Base-by-base conservation (phyloP, 805 yeast genomes). In the Torulaspora quercuum region DNA sequence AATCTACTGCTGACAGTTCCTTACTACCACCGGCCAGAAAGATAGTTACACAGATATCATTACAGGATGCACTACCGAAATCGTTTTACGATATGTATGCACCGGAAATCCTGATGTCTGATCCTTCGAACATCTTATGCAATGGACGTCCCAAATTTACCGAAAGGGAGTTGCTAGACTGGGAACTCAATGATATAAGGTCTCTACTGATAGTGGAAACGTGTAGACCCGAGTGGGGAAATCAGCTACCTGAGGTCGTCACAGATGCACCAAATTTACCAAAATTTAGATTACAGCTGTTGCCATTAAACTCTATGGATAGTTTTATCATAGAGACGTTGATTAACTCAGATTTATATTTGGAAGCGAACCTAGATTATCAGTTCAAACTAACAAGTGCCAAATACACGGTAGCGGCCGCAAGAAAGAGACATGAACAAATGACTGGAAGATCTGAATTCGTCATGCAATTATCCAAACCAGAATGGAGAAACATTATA, bases 401-500 rank as follows among this genome's bases (percentile, higher is more conserved):
- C 0, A 64, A 62, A 42, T 78, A 73, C 53, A 78, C 84, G 2
- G 75, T 82, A 6, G 63, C 67, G 35, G 69, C 78, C 9, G 82
- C 82, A 4, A 64, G 80, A 46, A 49, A 63, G 35, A 60, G 81
- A 43, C 78, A 75, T 46, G 67, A 64, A 29, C 50, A 52, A 33
- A 46, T 52, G 14, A 51, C 43, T 7, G 57, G 55, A 3, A 14
- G 15, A 9, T 33, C 49, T 33, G 60, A 55, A 20, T 45, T 49
- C 11, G 44, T 59, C 11, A 51, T 66, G 61, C 49, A 52, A 12
- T 52, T 74, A n/a, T 62, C 73, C 5, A 68, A 72, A 44, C 73
- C 76, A 16, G 84, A 82, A 55, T 81, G 88, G 86, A 65, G 89
- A 47, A 78, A 80, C 50, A 72, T 82, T 17, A 78, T 82, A 41